phyloP scores from a whole-genome alignment of 2,329 filamentous ascomycete genomes.

The Aspergillus felis region DNA sequence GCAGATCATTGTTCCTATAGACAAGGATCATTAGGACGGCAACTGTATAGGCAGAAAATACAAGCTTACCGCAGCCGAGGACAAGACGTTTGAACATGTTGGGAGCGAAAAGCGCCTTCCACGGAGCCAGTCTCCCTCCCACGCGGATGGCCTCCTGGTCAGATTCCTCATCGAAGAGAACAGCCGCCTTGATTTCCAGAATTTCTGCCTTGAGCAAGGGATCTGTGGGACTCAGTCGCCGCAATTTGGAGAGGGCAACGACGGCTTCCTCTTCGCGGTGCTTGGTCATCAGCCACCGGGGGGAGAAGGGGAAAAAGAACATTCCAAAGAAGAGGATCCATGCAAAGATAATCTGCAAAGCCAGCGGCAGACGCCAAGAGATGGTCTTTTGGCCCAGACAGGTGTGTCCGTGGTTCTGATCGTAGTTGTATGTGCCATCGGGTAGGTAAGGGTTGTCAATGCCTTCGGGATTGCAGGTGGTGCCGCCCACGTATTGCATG shows the following conservation, averaged over 20 bases:
- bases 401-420: too few relatives aligned
- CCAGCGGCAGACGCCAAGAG: slow-evolving; percentile 46
- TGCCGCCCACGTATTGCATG: slow-evolving; percentile 52
- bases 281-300: slow-evolving; percentile 71
- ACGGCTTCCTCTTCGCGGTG: slow-evolving; percentile 65
- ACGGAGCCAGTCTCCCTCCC: slow-evolving; percentile 18
- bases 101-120: slow-evolving; percentile 25
- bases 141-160: slow-evolving; percentile 47
- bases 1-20: slow-evolving; percentile 31
- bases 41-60: too few relatives aligned
- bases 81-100: slow-evolving; percentile 26
- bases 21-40: too few relatives aligned
- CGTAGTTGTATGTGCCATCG: too few relatives aligned
- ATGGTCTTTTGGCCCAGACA: slow-evolving; percentile 53
- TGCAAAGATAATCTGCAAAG: slow-evolving; percentile 58
- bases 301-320: slow-evolving; percentile 77
- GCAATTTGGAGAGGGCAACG: slow-evolving; percentile 59
- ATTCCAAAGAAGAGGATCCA: slow-evolving; percentile 65
- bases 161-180: slow-evolving; percentile 70
- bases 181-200: slow-evolving; percentile 78
- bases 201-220: slow-evolving; percentile 71
- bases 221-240: slow-evolving; percentile 58
- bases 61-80: slow-evolving; percentile 19
- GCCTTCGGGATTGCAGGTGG: not conserved
- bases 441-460: too few relatives aligned